Conservation (phyloP, 202 grass and related monocot genomes). For the Bolboschoenoplectus hybrid region DNA sequence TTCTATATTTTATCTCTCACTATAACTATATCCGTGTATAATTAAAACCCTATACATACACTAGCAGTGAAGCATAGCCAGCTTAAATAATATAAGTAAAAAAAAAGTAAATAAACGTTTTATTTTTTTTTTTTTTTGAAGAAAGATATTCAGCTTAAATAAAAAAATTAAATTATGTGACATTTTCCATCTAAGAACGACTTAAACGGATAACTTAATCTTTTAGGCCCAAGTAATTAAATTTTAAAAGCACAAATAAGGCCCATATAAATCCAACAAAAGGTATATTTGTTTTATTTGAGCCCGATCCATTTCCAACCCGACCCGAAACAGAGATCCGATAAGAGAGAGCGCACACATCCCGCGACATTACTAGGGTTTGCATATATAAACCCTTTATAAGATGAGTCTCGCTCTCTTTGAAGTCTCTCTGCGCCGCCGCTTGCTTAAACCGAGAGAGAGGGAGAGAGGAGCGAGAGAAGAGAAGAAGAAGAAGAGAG, state of each 20-base stretch:
- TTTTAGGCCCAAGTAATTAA: too few species aligned
- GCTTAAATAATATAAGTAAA: too few species aligned
- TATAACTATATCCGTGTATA: too few species aligned
- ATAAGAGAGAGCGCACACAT: neutral
- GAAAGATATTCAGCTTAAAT: too few species aligned
- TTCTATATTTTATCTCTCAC: too few species aligned
- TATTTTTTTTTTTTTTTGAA: too few species aligned
- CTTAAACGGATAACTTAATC: too few species aligned
- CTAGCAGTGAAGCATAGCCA: too few species aligned
- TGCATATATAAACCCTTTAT: slow-evolving; percentile 42
- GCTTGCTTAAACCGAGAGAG: neutral
- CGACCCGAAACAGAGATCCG: neutral
- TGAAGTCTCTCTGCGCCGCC: slow-evolving; percentile 39
- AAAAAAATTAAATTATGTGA: too few species aligned
- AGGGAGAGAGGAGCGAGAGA: neutral
- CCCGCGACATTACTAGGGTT: slow-evolving; percentile 55
- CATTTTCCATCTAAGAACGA: too few species aligned
- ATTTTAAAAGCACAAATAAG: neutral
- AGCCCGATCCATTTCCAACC: slow-evolving; percentile 19
- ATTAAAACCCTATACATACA: too few species aligned
- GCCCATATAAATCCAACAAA: neutral
- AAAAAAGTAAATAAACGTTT: too few species aligned
- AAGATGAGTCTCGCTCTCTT: neutral
- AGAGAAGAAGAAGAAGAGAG: neutral
- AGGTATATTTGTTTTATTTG: neutral